Evolutionary conservation across 2,329 filamentous ascomycete species (phyloP).

Genomic region (Aphanocladium album): DNA sequence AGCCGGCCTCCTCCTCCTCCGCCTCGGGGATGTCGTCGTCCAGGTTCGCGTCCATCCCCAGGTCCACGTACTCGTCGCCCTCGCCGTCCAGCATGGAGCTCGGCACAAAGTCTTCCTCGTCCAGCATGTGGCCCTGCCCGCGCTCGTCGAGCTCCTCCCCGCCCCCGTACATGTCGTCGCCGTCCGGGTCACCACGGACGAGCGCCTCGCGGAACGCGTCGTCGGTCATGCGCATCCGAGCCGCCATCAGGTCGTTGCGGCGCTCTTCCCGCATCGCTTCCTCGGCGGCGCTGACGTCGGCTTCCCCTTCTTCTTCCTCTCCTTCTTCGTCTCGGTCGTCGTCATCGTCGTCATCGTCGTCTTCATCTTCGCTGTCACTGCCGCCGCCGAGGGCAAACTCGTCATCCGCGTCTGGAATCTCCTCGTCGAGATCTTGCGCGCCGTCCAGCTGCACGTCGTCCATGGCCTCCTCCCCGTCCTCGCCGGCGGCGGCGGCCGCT

Average conservation of each 20-base stretch:
- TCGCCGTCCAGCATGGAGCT: conserved; percentile 26
- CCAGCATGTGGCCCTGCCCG: conserved; percentile 53
- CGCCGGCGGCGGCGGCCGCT: conserved; percentile 32
- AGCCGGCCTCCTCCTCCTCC: conserved; percentile 55
- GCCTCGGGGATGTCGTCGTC: conserved; percentile 67
- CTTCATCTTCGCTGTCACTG: conserved; percentile 36
- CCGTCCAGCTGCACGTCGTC: conserved; percentile 53
- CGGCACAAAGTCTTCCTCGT: conserved; percentile 54
- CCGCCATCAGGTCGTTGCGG: conserved; percentile 44
- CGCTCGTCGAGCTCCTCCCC: conserved; percentile 53
- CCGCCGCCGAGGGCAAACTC: conserved; percentile 48
- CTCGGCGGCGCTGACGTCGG: conserved; percentile 28
- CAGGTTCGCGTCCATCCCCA: conserved; percentile 53
- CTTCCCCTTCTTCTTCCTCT: conserved; percentile 37
- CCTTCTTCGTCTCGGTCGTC: conserved; percentile 35
- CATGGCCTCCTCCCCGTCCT: conserved; percentile 32
- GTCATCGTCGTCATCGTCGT: conserved; percentile 36
- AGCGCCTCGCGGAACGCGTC: conserved; percentile 58
- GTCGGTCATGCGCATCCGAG: conserved; percentile 51
- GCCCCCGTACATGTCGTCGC: conserved; percentile 46
- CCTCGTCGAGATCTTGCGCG: conserved; percentile 62
- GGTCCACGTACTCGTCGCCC: conserved; percentile 19
- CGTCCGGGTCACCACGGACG: conserved; percentile 44
- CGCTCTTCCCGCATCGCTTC: conserved; percentile 38
- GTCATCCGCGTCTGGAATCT: conserved; percentile 63